A percentile compares a stretch with the other conserved stretches of the same genome.
Conservation (phyloP, 306 rosid species). For the Astragalus membranaceus region DNA sequence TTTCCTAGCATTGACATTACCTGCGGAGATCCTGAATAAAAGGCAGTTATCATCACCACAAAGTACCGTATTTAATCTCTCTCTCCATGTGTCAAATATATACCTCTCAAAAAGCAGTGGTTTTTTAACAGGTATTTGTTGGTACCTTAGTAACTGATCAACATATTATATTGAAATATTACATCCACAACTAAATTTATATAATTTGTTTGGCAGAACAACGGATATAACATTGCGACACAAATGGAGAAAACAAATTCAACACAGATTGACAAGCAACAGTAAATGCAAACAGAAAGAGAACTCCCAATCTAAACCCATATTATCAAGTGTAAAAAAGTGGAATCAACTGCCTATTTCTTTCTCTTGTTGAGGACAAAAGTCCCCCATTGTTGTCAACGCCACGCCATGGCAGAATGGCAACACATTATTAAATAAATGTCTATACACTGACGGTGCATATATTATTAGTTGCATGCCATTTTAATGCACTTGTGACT, state of each 20-base stretch:
- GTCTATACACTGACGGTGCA: neutral
- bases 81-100: neutral
- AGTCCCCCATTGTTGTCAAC: neutral
- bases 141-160: neutral
- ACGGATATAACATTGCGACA: neutral
- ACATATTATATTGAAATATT: no score
- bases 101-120: neutral
- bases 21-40: slow-evolving; percentile 87
- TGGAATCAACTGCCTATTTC: no score
- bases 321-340: no score
- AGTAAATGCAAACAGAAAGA: no score
- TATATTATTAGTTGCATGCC: neutral
- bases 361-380: neutral
- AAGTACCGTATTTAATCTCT: no score
- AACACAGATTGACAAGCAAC: neutral
- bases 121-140: neutral
- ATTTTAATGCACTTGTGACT: neutral
- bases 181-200: no score
- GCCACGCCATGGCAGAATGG: neutral
- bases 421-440: neutral
- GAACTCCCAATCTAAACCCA: no score
- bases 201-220: neutral
- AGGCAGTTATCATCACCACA: neutral
- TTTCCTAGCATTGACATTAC: slow-evolving; percentile 85
- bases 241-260: neutral